Conservation (phyloP, 2,329 filamentous ascomycete genomes). For the Aureobasidium sp. region DNA sequence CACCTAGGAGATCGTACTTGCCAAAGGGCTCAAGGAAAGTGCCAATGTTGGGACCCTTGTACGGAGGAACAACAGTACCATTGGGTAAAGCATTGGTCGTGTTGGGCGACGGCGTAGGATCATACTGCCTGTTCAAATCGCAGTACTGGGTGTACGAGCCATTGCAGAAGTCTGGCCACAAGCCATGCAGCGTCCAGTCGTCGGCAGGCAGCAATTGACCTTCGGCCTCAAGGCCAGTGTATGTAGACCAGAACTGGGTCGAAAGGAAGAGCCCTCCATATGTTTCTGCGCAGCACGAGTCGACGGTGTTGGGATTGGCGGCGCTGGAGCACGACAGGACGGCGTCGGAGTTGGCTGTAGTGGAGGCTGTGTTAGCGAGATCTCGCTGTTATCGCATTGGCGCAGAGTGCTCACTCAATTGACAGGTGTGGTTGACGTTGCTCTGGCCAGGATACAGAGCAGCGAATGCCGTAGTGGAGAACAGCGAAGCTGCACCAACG, state of each 20-base stretch:
- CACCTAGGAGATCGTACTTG: constrained; percentile 52
- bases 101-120: constrained; percentile 50
- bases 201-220: constrained; percentile 52
- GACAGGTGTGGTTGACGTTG: constrained; percentile 50
- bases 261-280: constrained; percentile 54
- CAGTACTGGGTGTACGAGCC: constrained; percentile 60
- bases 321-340: constrained; percentile 43
- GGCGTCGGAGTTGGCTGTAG: constrained; percentile 15
- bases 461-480: constrained; percentile 23
- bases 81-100: constrained; percentile 51
- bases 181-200: constrained; percentile 52
- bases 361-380: constrained; percentile 15
- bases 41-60: constrained; percentile 50
- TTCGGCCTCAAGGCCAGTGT: constrained; percentile 50
- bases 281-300: constrained; percentile 58
- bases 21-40: constrained; percentile 52
- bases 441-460: constrained; percentile 40
- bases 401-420: constrained; percentile 33
- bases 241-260: constrained; percentile 59
- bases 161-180: constrained; percentile 49
- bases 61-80: constrained; percentile 48
- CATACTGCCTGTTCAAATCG: constrained; percentile 56
- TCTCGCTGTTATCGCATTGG: constrained; percentile 17
- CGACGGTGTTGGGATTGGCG: constrained; percentile 37
- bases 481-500: background rate